Conservation (phyloP, 805 yeast genomes). For the Jamesozyma piceae region DNA sequence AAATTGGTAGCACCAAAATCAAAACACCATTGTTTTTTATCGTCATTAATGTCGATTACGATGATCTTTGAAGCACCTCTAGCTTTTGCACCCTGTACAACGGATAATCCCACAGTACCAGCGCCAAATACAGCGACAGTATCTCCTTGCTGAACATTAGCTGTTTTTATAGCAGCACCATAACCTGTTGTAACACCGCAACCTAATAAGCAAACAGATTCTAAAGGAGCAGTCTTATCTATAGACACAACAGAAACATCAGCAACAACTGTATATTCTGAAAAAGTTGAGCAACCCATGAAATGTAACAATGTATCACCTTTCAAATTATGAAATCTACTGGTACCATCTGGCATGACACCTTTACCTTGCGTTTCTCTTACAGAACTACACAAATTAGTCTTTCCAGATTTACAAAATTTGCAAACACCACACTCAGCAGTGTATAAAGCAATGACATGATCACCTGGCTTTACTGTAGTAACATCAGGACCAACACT, state of each 20-base stretch:
- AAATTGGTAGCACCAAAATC: conserved; percentile 95
- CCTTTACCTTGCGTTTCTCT: conserved; percentile 98
- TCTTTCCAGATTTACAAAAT: conserved; percentile 89
- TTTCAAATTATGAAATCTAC: conserved; percentile 68
- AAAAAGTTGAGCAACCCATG: conserved; percentile 97
- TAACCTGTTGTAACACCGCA: conserved; percentile 98
- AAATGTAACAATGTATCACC: conserved; percentile 84
- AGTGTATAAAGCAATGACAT: conserved; percentile 87
- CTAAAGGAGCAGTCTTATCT: conserved; percentile 72
- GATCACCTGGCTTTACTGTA: conserved; percentile 84
- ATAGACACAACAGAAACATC: conserved; percentile 94
- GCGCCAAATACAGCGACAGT: conserved; percentile 95
- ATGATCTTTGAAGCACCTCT: conserved; percentile 75
- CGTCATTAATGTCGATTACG: conserved; percentile 79
- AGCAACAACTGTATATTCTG: conserved; percentile 96
- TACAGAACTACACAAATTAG: conserved; percentile 90
- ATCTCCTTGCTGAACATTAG: conserved; percentile 78
- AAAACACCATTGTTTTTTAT: conserved; percentile 75
- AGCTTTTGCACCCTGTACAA: conserved; percentile 85
- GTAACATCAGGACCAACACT: conserved; percentile 91
- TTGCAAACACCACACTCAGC: conserved; percentile 85
- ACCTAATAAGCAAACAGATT: conserved; percentile 85
- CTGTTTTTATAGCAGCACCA: conserved; percentile 95
- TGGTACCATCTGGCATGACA: conserved; percentile 96
- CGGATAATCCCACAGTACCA: conserved; percentile 95